phyloP scores from a whole-genome alignment of 2,329 filamentous ascomycete genomes.

The Aureobasidium sp. region DNA sequence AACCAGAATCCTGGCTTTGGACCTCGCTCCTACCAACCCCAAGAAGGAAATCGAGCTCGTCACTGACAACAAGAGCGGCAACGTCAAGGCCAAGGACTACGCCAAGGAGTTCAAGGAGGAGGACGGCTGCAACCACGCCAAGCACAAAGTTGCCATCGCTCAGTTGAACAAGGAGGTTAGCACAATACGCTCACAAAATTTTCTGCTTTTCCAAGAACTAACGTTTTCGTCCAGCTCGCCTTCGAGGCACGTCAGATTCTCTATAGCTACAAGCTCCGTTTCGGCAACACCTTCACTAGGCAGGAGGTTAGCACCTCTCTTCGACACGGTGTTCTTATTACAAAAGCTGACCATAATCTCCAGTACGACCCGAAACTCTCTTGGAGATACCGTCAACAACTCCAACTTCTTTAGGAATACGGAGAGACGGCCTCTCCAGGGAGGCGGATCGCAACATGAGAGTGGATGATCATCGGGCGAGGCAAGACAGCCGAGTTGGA shows the following conservation, averaged over 20 bases:
- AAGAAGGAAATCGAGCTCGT: constrained; percentile 23
- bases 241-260: constrained; percentile 24
- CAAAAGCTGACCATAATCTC: too few species aligned
- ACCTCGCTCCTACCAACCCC: constrained; percentile 17
- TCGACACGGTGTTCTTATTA: too few species aligned
- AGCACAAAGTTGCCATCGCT: constrained; percentile 27
- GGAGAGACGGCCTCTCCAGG: too few species aligned
- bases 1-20: not conserved
- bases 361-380: too few species aligned
- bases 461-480: too few species aligned
- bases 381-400: too few species aligned
- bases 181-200: not conserved
- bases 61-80: constrained; percentile 25
- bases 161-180: constrained; percentile 26
- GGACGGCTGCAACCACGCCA: too few species aligned
- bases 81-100: constrained; percentile 7
- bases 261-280: constrained; percentile 25
- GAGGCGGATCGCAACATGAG: too few species aligned
- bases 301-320: too few species aligned
- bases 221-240: constrained; percentile 19
- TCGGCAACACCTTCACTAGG: constrained; percentile 29
- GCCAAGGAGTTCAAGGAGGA: constrained; percentile 18
- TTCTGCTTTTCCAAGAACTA: not conserved
- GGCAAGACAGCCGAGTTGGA: too few species aligned
- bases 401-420: too few species aligned